These are phyloP conservation scores for Globisporangium echinulatum DNA, from an alignment of 352 stramenopile genomes.

Conservation along the genomic window DNA sequence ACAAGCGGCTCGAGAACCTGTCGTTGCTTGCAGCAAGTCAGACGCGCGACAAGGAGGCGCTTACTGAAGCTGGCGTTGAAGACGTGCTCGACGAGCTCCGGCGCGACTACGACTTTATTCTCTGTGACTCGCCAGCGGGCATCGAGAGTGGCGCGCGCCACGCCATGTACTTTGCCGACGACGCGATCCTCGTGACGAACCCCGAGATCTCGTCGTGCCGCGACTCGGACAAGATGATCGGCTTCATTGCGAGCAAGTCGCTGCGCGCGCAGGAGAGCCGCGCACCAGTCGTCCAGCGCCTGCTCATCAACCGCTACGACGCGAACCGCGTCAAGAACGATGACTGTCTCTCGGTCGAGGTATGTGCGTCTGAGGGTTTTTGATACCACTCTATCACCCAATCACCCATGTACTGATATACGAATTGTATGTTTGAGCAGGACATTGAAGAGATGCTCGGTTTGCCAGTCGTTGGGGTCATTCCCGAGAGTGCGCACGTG, in stretches of 20 bases:
- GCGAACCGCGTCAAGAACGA: slow-evolving; percentile 84
- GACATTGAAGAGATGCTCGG: slow-evolving; percentile 93
- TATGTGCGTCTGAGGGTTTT: slow-evolving; percentile 7
- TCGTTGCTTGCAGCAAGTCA: slow-evolving; percentile 87
- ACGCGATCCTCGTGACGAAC: slow-evolving; percentile 93
- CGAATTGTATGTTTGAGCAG: slow-evolving; percentile 13
- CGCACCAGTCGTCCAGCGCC: slow-evolving; percentile 64
- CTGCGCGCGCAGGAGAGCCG: slow-evolving; percentile 75
- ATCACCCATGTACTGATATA: background rate
- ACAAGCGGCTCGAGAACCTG: slow-evolving; percentile 83
- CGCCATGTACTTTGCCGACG: slow-evolving; percentile 92
- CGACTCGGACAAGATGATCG: slow-evolving; percentile 95
- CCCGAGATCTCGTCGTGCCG: slow-evolving; percentile 89
- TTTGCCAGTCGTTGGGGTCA: slow-evolving; percentile 85
- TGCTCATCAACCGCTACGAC: slow-evolving; percentile 92
- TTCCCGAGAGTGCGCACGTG: slow-evolving; percentile 87
- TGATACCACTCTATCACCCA: background rate
- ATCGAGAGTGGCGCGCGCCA: slow-evolving; percentile 88
- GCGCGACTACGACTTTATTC: slow-evolving; percentile 85
- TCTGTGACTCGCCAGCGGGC: slow-evolving; percentile 87
- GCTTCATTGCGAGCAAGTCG: slow-evolving; percentile 89
- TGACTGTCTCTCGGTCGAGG: slow-evolving; percentile 85
- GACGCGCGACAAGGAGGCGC: slow-evolving; percentile 86
- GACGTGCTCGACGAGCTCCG: slow-evolving; percentile 78
- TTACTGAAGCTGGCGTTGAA: slow-evolving; percentile 87